Conservation (phyloP, 2,329 filamentous ascomycete species). For the Bipolaris cookei region DNA sequence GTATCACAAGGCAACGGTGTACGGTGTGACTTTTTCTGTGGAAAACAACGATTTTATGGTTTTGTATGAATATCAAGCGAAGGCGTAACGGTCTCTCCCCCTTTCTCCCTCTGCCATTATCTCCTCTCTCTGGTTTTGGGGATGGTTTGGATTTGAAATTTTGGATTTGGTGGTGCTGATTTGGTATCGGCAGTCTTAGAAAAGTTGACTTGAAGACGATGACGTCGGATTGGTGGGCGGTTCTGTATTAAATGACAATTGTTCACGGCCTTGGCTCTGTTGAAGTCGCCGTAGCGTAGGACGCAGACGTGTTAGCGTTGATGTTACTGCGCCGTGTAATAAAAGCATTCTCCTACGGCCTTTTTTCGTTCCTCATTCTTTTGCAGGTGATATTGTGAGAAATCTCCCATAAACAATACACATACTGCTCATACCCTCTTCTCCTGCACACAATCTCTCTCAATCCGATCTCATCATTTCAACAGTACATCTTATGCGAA, state of each 20-base stretch:
- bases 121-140: slow-evolving; percentile 13
- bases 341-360: background rate
- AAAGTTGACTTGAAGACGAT: background rate
- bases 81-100: slow-evolving; percentile 37
- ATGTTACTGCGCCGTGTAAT: no score
- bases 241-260: background rate
- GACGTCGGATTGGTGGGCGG: background rate
- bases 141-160: slow-evolving; percentile 11
- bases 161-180: slow-evolving; percentile 29
- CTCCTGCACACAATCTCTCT: background rate
- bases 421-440: background rate
- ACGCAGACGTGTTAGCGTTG: background rate
- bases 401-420: background rate
- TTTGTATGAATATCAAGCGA: slow-evolving; percentile 38
- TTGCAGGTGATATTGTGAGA: no score
- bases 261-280: background rate
- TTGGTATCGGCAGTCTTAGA: no score
- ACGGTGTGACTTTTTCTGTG: background rate
- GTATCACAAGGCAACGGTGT: background rate
- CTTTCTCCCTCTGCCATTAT: slow-evolving; percentile 9
- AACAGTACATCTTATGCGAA: slow-evolving; percentile 38
- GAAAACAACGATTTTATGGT: slow-evolving; percentile 11
- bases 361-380: background rate
- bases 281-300: background rate
- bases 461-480: background rate